Conservation (phyloP, 2,329 filamentous ascomycete species). For the Penicillium sp. region DNA sequence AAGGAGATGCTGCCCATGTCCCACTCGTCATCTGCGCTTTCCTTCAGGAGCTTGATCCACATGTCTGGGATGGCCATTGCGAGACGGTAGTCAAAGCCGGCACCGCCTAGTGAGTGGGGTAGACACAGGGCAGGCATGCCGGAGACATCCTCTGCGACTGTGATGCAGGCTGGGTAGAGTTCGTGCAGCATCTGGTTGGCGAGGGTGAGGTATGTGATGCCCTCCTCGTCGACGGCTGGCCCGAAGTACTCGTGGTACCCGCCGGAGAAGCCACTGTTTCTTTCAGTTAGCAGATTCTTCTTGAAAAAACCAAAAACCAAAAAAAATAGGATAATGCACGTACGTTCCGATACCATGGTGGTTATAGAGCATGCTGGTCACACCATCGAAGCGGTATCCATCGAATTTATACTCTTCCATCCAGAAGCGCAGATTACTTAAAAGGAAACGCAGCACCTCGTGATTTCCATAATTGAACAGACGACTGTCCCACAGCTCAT, state of each 20-base stretch:
- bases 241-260: constrained; percentile 99
- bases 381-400: constrained; percentile 95
- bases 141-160: constrained; percentile 94
- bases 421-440: constrained; percentile 96
- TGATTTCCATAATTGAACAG: constrained; percentile 96
- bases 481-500: constrained; percentile 93
- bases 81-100: constrained; percentile 95
- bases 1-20: constrained; percentile 80
- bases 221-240: constrained; percentile 82
- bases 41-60: constrained; percentile 98
- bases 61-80: constrained; percentile 98
- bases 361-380: constrained; percentile 95
- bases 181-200: constrained; percentile 93
- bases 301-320: no score
- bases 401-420: constrained; percentile 98
- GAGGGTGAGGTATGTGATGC: constrained; percentile 89
- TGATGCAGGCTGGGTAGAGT: constrained; percentile 85
- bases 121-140: constrained; percentile 98
- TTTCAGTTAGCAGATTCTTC: neutral
- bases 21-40: constrained; percentile 87
- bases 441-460: constrained; percentile 89
- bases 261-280: constrained; percentile 79
- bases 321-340: constrained; percentile 38
- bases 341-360: constrained; percentile 97
- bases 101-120: constrained; percentile 76